Evolutionary conservation across 2,329 filamentous ascomycete genomes (phyloP).

Genomic region (Cryoendolithus antarcticus): DNA sequence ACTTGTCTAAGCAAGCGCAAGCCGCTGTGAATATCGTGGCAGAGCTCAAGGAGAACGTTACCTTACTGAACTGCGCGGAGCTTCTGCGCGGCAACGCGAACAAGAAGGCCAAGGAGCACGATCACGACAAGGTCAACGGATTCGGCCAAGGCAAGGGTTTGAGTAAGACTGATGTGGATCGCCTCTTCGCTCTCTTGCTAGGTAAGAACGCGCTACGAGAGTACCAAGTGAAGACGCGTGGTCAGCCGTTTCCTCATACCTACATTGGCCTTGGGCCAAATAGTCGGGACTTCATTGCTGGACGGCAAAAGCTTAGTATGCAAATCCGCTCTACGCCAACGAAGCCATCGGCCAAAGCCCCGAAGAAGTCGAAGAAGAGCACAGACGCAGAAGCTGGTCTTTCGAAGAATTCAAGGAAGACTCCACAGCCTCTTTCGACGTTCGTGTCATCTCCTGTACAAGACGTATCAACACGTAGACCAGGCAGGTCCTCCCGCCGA

Average conservation of each 20-base stretch:
- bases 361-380: slow-evolving; percentile 16
- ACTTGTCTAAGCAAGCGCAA: slow-evolving; percentile 65
- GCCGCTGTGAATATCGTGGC: slow-evolving; percentile 58
- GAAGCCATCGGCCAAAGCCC: too few species aligned
- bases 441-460: slow-evolving; percentile 54
- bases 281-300: slow-evolving; percentile 30
- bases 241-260: slow-evolving; percentile 37
- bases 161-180: slow-evolving; percentile 64
- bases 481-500: too few species aligned
- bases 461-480: slow-evolving; percentile 26
- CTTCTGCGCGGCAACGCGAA: slow-evolving; percentile 61
- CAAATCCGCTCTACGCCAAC: slow-evolving; percentile 33
- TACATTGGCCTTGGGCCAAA: slow-evolving; percentile 31
- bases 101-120: slow-evolving; percentile 42
- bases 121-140: slow-evolving; percentile 42
- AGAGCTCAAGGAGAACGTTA: slow-evolving; percentile 50
- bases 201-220: slow-evolving; percentile 63
- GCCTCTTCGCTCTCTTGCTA: slow-evolving; percentile 67
- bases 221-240: slow-evolving; percentile 21
- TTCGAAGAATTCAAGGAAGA: slow-evolving; percentile 25
- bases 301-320: slow-evolving; percentile 36
- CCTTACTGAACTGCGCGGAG: slow-evolving; percentile 71
- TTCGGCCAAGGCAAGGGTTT: slow-evolving; percentile 59
- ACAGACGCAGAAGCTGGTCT: slow-evolving; percentile 1
- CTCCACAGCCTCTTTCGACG: slow-evolving; percentile 46